These are phyloP conservation scores for Tolypocladium album DNA, from an alignment of 2,329 filamentous ascomycete genomes.

Conservation along the genomic window DNA sequence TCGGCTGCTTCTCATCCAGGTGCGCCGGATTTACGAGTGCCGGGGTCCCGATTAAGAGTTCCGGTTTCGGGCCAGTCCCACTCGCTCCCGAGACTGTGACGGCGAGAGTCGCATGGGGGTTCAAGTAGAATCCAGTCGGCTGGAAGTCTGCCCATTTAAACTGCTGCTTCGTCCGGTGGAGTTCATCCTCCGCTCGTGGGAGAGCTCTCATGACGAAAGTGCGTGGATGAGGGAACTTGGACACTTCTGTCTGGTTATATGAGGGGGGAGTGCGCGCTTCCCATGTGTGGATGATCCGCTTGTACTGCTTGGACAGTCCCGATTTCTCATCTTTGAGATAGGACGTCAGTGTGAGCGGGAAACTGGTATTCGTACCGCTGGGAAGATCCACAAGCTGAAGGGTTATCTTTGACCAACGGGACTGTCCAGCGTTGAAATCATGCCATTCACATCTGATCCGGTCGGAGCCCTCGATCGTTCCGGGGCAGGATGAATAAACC, in stretches of 20 bases:
- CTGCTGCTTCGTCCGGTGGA: background rate
- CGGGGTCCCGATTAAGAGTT: background rate
- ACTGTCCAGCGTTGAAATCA: background rate
- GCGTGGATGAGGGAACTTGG: background rate
- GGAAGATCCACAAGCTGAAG: background rate
- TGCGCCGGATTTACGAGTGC: background rate
- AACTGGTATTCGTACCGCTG: background rate
- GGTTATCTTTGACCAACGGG: background rate
- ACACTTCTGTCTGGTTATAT: background rate
- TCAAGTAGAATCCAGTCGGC: background rate
- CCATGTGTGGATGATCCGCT: background rate
- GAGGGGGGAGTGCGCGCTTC: too few species aligned
- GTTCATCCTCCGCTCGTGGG: background rate
- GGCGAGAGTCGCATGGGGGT: background rate
- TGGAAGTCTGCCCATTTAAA: background rate
- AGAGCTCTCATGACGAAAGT: background rate
- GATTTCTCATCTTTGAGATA: background rate
- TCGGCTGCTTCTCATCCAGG: background rate
- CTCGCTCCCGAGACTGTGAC: background rate
- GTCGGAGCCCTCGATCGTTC: background rate
- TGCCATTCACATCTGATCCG: background rate
- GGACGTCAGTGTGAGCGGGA: background rate
- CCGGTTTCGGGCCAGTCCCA: too few species aligned
- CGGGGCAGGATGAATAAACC: background rate
- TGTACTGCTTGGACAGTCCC: background rate